phyloP scores from a whole-genome alignment of 371 early-diverging fungal genomes.

The Entomophthora muscae region DNA sequence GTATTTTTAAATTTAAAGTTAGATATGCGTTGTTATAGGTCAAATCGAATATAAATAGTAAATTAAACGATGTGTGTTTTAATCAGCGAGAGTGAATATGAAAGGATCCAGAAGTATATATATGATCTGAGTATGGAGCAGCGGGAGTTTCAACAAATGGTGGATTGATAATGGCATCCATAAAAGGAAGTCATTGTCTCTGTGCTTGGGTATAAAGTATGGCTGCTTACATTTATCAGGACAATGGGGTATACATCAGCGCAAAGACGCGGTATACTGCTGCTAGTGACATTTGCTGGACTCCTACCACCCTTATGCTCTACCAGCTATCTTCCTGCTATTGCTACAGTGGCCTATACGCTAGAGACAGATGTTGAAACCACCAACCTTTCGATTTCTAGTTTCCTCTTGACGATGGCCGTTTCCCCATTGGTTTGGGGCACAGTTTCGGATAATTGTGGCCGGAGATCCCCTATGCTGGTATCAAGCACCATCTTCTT shows the following conservation, averaged over 20 bases:
- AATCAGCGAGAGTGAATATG: too few relatives aligned
- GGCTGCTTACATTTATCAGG: too few relatives aligned
- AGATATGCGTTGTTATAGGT: too few relatives aligned
- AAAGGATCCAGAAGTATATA: too few relatives aligned
- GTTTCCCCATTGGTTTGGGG: slow-evolving; percentile 49
- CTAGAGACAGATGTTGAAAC: slow-evolving; percentile 24
- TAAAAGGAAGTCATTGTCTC: too few relatives aligned
- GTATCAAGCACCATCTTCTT: slow-evolving; percentile 32
- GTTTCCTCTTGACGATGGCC: slow-evolving; percentile 34
- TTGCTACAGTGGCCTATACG: slow-evolving; percentile 24
- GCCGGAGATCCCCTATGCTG: slow-evolving; percentile 41
- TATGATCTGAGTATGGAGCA: too few relatives aligned
- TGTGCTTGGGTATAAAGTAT: too few relatives aligned
- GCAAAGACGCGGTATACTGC: neutral
- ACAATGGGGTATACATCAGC: neutral
- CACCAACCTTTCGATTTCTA: slow-evolving; percentile 30
- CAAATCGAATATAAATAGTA: too few relatives aligned
- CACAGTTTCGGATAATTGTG: slow-evolving; percentile 39
- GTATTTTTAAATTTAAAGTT: too few relatives aligned
- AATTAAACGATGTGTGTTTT: too few relatives aligned
- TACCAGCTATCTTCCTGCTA: slow-evolving; percentile 24
- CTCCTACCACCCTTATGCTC: slow-evolving; percentile 1
- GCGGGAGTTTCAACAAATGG: too few relatives aligned
- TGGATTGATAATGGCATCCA: too few relatives aligned
- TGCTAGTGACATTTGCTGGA: neutral